Base-by-base conservation (phyloP, 1,284 basidiomycete genomes). In the Cryptococcus neoformans region DNA sequence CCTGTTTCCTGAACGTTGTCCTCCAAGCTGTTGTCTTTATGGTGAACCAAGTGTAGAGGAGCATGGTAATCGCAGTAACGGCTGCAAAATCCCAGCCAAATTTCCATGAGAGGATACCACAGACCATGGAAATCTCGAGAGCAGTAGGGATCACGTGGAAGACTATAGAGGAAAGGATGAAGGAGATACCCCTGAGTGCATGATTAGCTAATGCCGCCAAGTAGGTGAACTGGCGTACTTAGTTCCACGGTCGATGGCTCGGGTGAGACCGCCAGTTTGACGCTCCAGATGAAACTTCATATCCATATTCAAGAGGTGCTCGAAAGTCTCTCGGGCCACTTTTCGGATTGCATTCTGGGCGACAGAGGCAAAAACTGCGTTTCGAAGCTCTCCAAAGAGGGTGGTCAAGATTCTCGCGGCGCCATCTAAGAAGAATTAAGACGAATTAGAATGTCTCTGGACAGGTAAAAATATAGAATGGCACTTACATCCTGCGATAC, bases 1-100 rank as follows among this genome's bases (percentile, higher is more conserved):
- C 95, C 64, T 97, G 85, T 54, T 93, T 87, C 16, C 96, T 88
- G 81, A 98, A 99, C 55, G 85, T 85, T 0, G 93, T 98, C 62
- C 94, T 92, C 96, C 96, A 99, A 3, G 91, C 86, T 0, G 95
- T 99, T 3, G 95, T 99, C 53, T 86, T 84, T 41, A 99, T 87
- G 1, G 96, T 99, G 74, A 97, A 99, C 92, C 92, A 98, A 0
- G 92, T 90, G 73, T 99, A 99, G 12, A 89, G 85, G 1, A 83
- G 87, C 83, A 99, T 88, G 0, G 95, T 92, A 4, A 84, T 76
- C 0, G 85, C 83, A 0, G 94, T 97, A 44, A 99, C 87, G 0
- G 88, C 90, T 1, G 96, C 95, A 78, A 95, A 99, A 72, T 94
- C 87, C 85, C 89, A 92, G 3, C 95, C 95, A 70, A 96, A 99